Percentiles rank a stretch among this genome's conserved stretches.
These are phyloP conservation scores for Fomitopsis serialis DNA, from an alignment of 768 basidiomycete genomes.

Conservation along the genomic window DNA sequence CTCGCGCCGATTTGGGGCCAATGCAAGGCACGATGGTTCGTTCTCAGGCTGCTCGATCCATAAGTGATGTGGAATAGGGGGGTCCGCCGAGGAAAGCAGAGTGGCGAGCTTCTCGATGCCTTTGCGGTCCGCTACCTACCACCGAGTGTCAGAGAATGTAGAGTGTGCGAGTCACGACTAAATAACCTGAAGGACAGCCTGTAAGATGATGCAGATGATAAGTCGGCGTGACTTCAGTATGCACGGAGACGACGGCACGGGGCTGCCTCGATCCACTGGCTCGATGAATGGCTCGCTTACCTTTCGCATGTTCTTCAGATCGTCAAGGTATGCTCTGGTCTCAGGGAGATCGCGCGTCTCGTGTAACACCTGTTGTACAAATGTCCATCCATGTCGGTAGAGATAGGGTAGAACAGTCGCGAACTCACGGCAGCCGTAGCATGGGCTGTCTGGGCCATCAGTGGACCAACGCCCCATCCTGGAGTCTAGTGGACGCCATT, in stretches of 20 bases:
- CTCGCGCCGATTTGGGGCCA: conserved; percentile 36
- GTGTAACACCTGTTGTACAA: conserved; percentile 30
- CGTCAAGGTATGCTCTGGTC: conserved; percentile 32
- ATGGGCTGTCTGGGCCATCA: conserved; percentile 41
- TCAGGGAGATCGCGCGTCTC: conserved; percentile 32
- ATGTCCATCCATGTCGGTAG: neutral
- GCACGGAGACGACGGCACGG: neutral
- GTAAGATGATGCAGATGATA: neutral
- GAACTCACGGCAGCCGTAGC: conserved; percentile 35
- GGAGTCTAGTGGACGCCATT: conserved; percentile 23
- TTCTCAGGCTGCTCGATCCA: conserved; percentile 43
- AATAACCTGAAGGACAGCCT: conserved; percentile 39
- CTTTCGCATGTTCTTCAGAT: conserved; percentile 38
- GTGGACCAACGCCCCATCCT: conserved; percentile 38
- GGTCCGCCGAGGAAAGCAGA: conserved; percentile 20
- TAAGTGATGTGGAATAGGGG: conserved; percentile 32
- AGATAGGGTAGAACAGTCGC: neutral
- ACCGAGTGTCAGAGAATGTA: neutral
- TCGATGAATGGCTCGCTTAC: conserved; percentile 23
- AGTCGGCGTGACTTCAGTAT: neutral
- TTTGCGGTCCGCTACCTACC: conserved; percentile 28
- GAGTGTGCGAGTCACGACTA: neutral
- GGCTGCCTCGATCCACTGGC: no score
- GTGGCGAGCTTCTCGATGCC: conserved; percentile 28
- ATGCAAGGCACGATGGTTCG: conserved; percentile 36